Percentiles rank a stretch among this genome's conserved stretches.
Conservation (phyloP, 1,284 basidiomycete genomes). For the Leccinum pallidistipes region DNA sequence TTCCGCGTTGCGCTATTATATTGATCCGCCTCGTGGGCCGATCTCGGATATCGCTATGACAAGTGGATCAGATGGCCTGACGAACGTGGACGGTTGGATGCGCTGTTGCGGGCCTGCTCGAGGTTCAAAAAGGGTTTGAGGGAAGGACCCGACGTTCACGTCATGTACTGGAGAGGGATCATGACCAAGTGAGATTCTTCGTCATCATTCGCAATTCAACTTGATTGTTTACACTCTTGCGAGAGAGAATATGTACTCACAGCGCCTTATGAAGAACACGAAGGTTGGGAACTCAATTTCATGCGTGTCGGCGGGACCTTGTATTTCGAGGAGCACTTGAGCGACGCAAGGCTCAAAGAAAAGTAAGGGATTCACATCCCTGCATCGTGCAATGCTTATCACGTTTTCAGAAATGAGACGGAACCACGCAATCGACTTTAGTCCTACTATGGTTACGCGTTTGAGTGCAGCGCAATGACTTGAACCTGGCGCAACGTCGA, state of each 20-base stretch:
- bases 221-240: constrained; percentile 27
- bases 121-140: constrained; percentile 40
- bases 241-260: constrained; percentile 64
- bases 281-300: constrained; percentile 83
- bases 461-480: constrained; percentile 51
- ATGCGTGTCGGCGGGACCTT: constrained; percentile 77
- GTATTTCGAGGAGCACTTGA: constrained; percentile 83
- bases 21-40: constrained; percentile 60
- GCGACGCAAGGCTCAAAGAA: constrained; percentile 53
- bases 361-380: constrained; percentile 49
- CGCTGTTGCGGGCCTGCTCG: constrained; percentile 57
- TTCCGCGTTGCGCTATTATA: constrained; percentile 67
- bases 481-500: too few species aligned
- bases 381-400: constrained; percentile 10
- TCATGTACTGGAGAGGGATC: constrained; percentile 88
- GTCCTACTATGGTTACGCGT: constrained; percentile 80
- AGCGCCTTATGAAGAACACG: constrained; percentile 79
- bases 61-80: constrained; percentile 70
- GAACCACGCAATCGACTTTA: constrained; percentile 56
- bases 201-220: constrained; percentile 11
- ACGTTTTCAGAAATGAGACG: constrained; percentile 55
- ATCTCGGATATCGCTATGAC: constrained; percentile 66
- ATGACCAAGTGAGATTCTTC: constrained; percentile 78
- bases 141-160: constrained; percentile 45
- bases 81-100: constrained; percentile 61